Percentiles rank a stretch among this genome's conserved stretches.
Conservation (phyloP, 2,329 filamentous ascomycete genomes). For the Raffaelea ambrosiae region DNA sequence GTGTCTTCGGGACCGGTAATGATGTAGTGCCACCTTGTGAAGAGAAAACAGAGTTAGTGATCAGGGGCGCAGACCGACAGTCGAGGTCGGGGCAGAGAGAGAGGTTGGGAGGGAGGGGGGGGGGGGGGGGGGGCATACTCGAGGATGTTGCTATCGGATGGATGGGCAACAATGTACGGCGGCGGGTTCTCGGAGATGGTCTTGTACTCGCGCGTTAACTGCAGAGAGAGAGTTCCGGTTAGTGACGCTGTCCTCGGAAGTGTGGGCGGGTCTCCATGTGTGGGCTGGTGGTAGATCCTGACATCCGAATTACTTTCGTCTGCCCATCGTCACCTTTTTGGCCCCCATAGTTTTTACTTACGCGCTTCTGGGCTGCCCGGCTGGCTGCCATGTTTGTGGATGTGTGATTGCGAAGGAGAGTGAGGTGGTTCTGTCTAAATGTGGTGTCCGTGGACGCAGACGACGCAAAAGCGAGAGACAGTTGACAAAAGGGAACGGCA, state of each 20-base stretch:
- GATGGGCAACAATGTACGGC: slow-evolving; percentile 81
- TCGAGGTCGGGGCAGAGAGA: neutral
- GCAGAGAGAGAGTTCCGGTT: neutral
- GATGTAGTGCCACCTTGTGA: slow-evolving; percentile 76
- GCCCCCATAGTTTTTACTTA: too few species aligned
- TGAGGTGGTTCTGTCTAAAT: too few species aligned
- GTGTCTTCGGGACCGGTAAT: slow-evolving; percentile 91
- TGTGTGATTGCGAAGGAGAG: neutral
- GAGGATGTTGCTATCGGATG: slow-evolving; percentile 83
- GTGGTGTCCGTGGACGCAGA: too few species aligned
- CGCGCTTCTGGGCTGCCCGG: slow-evolving; percentile 64
- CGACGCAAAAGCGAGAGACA: too few species aligned
- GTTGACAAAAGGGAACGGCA: too few species aligned
- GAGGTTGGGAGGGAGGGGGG: neutral
- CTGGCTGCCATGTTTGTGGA: slow-evolving; percentile 48
- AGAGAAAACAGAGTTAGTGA: neutral
- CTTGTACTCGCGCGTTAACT: slow-evolving; percentile 57
- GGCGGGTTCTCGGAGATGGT: slow-evolving; percentile 65
- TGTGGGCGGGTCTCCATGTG: too few species aligned
- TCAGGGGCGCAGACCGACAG: too few species aligned
- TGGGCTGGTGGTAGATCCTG: too few species aligned
- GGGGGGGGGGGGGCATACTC: slow-evolving; percentile 50
- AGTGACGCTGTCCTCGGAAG: neutral
- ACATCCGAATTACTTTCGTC: too few species aligned
- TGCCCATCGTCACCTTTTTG: too few species aligned